phyloP scores from a whole-genome alignment of 208 protist species.

The Wallacemonas collosoma region DNA sequence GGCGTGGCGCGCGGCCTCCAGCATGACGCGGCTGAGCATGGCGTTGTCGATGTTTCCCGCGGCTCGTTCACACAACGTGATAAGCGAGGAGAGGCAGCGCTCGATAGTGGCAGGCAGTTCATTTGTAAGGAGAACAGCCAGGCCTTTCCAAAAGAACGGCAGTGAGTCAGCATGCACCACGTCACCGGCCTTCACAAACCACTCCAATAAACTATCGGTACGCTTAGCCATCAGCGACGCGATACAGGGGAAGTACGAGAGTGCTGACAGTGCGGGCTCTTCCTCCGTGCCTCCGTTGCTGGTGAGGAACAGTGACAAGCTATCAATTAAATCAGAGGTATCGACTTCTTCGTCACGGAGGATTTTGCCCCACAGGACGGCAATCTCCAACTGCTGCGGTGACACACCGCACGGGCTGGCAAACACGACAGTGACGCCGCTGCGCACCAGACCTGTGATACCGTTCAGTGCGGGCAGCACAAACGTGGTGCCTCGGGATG shows the following conservation, averaged over 20 bases:
- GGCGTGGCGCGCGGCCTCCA: conserved; percentile 24
- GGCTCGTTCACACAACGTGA: neutral
- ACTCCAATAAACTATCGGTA: neutral
- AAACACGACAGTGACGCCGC: neutral
- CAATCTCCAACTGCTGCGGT: conserved; percentile 17
- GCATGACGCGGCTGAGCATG: conserved; percentile 20
- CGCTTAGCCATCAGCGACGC: conserved; percentile 23
- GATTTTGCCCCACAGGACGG: conserved; percentile 32
- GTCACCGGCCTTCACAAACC: neutral
- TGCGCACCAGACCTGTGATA: neutral
- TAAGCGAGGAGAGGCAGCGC: neutral
- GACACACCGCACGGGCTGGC: neutral
- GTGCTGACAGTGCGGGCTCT: conserved; percentile 1
- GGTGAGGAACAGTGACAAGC: neutral
- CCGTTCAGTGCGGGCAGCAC: conserved; percentile 35
- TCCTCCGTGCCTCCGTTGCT: neutral
- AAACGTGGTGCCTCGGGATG: neutral
- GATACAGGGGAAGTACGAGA: conserved; percentile 29
- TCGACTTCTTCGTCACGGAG: neutral
- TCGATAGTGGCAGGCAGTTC: conserved; percentile 2
- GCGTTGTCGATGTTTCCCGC: neutral
- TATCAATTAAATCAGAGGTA: neutral
- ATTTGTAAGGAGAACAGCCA: neutral
- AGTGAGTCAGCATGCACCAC: neutral
- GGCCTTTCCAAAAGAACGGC: neutral